phyloP scores from a whole-genome alignment of 345 rosid species.

The Gossypium bickii region DNA sequence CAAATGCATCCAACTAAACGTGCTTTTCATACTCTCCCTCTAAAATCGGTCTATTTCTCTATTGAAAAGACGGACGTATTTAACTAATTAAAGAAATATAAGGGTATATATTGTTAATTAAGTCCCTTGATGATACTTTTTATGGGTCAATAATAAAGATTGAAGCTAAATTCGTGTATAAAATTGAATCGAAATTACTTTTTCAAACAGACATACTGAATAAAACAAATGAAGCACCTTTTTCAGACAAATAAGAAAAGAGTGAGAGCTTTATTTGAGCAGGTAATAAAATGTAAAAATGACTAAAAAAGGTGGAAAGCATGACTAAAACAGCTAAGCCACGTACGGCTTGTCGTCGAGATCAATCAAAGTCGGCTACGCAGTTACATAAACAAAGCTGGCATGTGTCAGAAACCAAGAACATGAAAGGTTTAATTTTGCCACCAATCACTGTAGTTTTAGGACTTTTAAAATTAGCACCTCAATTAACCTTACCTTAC shows the following conservation, averaged over 20 bases:
- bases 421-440: neutral
- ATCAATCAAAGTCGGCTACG: constrained; percentile 2
- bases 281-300: neutral
- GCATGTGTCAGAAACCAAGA: neutral
- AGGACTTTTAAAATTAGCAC: no score
- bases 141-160: no score
- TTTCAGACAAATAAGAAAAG: neutral
- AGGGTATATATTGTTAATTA: no score
- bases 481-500: no score
- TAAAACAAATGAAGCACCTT: neutral
- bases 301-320: neutral
- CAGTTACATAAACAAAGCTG: neutral
- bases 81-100: no score
- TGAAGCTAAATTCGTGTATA: no score
- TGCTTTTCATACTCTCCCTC: no score
- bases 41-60: no score
- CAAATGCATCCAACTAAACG: rapidly evolving
- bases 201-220: no score
- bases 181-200: neutral
- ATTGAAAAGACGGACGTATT: no score
- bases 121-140: no score
- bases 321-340: neutral
- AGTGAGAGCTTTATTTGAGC: neutral
- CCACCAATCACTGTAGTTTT: neutral
- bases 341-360: neutral